Conservation (phyloP, 108 stramenopile genomes). For the Skeletonema menzelii region DNA sequence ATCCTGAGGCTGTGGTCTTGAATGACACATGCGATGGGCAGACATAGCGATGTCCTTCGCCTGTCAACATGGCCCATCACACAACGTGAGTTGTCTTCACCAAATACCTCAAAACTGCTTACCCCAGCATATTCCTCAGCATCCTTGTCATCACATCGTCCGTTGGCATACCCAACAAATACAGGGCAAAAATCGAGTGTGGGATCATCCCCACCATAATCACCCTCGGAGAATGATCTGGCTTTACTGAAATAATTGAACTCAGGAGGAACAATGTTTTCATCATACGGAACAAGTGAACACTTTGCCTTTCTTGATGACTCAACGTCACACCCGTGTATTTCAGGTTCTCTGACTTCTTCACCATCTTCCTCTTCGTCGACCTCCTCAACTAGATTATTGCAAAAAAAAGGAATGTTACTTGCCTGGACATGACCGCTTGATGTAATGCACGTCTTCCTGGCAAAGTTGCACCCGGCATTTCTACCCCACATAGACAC, state of each 20-base stretch:
- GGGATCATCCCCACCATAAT: constrained; percentile 69
- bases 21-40: constrained; percentile 82
- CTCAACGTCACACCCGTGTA: constrained; percentile 79
- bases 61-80: constrained; percentile 52
- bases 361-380: constrained; percentile 8
- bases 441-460: constrained; percentile 60
- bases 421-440: constrained; percentile 57
- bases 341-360: constrained; percentile 20
- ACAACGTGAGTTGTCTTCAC: constrained; percentile 72
- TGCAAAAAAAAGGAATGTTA: constrained; percentile 81
- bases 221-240: constrained; percentile 39
- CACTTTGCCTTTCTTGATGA: constrained; percentile 80
- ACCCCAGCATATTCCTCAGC: constrained; percentile 49
- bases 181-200: constrained; percentile 83
- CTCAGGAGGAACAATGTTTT: constrained; percentile 55
- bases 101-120: constrained; percentile 60
- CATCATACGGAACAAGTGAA: constrained; percentile 67
- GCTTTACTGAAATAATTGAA: constrained; percentile 71
- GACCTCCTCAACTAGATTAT: constrained; percentile 26
- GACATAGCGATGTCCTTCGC: constrained; percentile 60
- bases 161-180: constrained; percentile 71
- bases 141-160: constrained; percentile 50
- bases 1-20: constrained; percentile 71
- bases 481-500: constrained; percentile 77
- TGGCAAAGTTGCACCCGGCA: constrained; percentile 80